Evolutionary conservation across 208 protist genomes (phyloP).

Genomic region (Perkinsela sp.): DNA sequence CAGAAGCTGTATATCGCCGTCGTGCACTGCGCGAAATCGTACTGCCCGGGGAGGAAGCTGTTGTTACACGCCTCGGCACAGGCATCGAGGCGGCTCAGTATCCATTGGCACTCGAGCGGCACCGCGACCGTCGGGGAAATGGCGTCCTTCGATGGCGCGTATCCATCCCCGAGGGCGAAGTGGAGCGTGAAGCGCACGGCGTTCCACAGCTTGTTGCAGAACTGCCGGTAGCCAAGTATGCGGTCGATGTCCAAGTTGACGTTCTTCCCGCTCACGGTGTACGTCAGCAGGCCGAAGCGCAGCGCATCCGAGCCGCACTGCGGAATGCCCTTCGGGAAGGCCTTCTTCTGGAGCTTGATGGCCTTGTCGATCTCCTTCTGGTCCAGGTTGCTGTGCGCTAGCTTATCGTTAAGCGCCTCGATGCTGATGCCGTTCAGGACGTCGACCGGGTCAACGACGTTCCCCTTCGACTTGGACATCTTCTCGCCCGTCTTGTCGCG

Average conservation of each 20-base stretch:
- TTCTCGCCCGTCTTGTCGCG: constrained; percentile 96
- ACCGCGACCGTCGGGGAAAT: constrained; percentile 15
- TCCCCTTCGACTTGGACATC: constrained; percentile 98
- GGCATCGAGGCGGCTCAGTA: constrained; percentile 62
- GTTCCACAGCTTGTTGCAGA: constrained; percentile 98
- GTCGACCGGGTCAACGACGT: constrained; percentile 98
- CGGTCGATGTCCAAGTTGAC: constrained; percentile 94
- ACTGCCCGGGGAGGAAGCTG: constrained; percentile 28
- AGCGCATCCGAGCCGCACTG: constrained; percentile 97
- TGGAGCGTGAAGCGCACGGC: constrained; percentile 79
- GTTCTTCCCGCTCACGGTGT: constrained; percentile 67
- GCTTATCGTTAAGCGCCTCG: constrained; percentile 59
- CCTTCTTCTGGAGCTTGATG: constrained; percentile 58
- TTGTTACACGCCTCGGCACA: constrained; percentile 33
- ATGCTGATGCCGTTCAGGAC: constrained; percentile 88
- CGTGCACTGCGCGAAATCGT: constrained; percentile 70
- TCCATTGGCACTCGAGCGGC: constrained; percentile 79
- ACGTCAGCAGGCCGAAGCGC: constrained; percentile 87
- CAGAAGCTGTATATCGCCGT: constrained; percentile 79
- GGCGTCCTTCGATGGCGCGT: constrained; percentile 15
- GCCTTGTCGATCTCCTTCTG: constrained; percentile 65
- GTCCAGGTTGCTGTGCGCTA: constrained; percentile 73
- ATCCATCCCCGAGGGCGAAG: constrained; percentile 41
- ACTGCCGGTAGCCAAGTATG: constrained; percentile 84
- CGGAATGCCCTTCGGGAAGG: constrained; percentile 79